Evolutionary conservation across 73 alveolate genomes (phyloP).

Genomic region (Loxodes magnus): DNA sequence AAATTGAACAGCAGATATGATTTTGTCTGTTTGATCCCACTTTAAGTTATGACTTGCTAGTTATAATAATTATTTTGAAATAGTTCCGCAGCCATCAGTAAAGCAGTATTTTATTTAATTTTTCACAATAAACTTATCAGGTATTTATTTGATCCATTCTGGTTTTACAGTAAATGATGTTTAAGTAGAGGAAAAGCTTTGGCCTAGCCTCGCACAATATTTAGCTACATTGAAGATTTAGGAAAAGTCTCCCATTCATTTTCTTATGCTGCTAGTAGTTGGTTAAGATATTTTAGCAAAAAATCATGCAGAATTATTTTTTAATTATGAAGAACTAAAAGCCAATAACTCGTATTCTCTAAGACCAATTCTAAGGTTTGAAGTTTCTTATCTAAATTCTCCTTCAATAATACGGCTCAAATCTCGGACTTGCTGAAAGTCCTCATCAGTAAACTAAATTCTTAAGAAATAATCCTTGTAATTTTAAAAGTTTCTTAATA

Average conservation of each 20-base stretch:
- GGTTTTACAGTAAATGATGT: constrained; percentile 28
- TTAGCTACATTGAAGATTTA: constrained; percentile 46
- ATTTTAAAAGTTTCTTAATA: too few species aligned
- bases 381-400: too few species aligned
- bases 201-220: constrained; percentile 79
- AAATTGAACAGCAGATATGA: constrained; percentile 62
- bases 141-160: constrained; percentile 21
- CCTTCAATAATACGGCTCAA: too few species aligned
- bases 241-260: constrained; percentile 67
- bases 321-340: constrained; percentile 69
- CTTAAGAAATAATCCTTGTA: too few species aligned
- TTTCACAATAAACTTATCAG: constrained; percentile 27
- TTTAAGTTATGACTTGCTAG: constrained; percentile 12
- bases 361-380: constrained; percentile 34
- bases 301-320: constrained; percentile 68
- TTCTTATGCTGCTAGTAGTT: constrained; percentile 23
- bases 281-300: constrained; percentile 35
- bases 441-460: too few species aligned
- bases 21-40: constrained; percentile 12
- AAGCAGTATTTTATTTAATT: constrained; percentile 30
- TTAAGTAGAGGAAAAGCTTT: constrained; percentile 60
- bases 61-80: constrained; percentile 54
- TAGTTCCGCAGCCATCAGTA: constrained; percentile 75
- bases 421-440: too few species aligned
- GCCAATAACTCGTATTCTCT: constrained; percentile 46